Evolutionary conservation across 2,329 filamentous ascomycete genomes (phyloP).

Genomic region (Shiraia bambusicola): DNA sequence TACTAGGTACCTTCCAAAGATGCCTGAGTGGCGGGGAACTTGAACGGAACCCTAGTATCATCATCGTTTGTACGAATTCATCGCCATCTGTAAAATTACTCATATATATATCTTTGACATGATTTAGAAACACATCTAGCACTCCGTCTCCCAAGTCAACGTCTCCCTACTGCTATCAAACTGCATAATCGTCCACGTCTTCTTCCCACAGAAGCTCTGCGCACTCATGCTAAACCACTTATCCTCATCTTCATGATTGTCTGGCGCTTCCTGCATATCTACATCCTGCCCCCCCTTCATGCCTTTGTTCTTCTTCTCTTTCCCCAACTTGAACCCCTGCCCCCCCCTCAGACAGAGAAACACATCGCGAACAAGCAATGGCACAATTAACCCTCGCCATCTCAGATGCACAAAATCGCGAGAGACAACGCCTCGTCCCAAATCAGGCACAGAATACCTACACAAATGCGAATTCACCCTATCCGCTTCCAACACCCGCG

Average conservation of each 20-base stretch:
- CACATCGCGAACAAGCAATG: constrained; percentile 35
- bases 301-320: constrained; percentile 8
- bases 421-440: constrained; percentile 15
- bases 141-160: constrained; percentile 37
- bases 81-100: no score
- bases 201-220: constrained; percentile 30
- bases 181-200: constrained; percentile 37
- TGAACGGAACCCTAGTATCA: no score
- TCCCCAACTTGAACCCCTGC: constrained; percentile 15
- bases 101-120: neutral
- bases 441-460: constrained; percentile 62
- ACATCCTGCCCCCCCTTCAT: constrained; percentile 13
- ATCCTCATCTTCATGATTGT: constrained; percentile 12
- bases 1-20: no score
- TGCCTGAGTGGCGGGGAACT: no score
- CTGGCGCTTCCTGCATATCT: constrained; percentile 7
- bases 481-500: constrained; percentile 61
- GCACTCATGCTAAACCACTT: constrained; percentile 37
- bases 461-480: constrained; percentile 68
- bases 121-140: constrained; percentile 5
- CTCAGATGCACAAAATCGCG: constrained; percentile 39
- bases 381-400: constrained; percentile 49
- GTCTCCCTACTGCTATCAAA: constrained; percentile 33
- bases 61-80: no score
- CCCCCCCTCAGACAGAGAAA: constrained; percentile 27